Evolutionary conservation across 345 rosid species (phyloP).

Genomic region (Murraya koenigii): DNA sequence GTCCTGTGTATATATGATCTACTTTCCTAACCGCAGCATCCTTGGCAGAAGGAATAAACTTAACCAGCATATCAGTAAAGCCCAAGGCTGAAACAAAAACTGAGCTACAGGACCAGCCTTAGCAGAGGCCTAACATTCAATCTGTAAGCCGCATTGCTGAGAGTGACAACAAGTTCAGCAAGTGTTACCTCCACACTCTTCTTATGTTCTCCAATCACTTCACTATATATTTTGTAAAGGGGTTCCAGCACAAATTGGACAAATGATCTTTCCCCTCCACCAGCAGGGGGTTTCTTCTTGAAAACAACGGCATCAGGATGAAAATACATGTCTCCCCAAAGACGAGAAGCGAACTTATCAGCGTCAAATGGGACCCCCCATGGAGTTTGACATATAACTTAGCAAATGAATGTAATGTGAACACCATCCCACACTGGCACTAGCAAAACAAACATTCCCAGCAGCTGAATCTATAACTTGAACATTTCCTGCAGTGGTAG

Average conservation of each 20-base stretch:
- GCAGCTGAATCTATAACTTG: conserved; percentile 81
- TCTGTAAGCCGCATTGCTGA: conserved; percentile 87
- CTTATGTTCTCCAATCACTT: conserved; percentile 97
- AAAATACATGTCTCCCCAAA: conserved; percentile 92
- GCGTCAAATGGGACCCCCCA: conserved; percentile 87
- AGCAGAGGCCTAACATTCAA: conserved; percentile 89
- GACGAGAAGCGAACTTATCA: conserved; percentile 82
- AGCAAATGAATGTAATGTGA: conserved; percentile 96
- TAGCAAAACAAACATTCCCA: conserved; percentile 96
- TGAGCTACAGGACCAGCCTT: conserved; percentile 85
- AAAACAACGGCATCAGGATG: conserved; percentile 70
- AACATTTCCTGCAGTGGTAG: conserved; percentile 89
- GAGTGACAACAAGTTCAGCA: conserved; percentile 90
- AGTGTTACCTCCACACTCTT: conserved; percentile 96
- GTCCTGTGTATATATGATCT: conserved; percentile 78
- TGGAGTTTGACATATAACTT: conserved; percentile 88
- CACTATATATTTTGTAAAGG: conserved; percentile 93
- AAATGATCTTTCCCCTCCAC: conserved; percentile 92
- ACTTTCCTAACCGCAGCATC: conserved; percentile 81
- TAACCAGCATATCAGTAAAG: conserved; percentile 95
- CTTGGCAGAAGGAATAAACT: conserved; percentile 92
- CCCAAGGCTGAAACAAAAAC: conserved; percentile 96
- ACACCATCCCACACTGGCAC: conserved; percentile 95
- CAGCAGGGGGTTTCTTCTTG: conserved; percentile 71
- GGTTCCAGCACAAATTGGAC: conserved; percentile 96